phyloP scores from a whole-genome alignment of 176 grass and related monocot species.

The Rhynchospora breviuscula region DNA sequence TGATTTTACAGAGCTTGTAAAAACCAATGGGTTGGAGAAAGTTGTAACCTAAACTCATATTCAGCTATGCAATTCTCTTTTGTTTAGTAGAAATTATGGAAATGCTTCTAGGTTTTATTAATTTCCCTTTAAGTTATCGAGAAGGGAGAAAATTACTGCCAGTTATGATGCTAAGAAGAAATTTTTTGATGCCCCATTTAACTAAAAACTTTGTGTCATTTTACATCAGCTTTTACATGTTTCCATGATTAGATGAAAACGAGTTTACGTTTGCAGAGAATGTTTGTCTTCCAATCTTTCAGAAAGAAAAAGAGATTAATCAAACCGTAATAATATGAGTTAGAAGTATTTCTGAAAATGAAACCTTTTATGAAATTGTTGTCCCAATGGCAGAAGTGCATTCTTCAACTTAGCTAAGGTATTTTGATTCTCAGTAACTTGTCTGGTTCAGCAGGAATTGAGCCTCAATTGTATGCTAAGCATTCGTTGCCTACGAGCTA shows the following conservation, averaged over 20 bases:
- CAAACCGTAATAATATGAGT: not conserved
- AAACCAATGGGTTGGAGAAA: conserved; percentile 47
- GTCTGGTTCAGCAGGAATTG: too few species aligned
- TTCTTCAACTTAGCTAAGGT: too few species aligned
- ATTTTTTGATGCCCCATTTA: not conserved
- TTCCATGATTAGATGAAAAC: not conserved
- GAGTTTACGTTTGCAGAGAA: not conserved
- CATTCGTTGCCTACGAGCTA: too few species aligned
- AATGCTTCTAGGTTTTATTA: conserved; percentile 10
- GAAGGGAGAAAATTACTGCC: not conserved
- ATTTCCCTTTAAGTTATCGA: not conserved
- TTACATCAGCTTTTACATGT: not conserved
- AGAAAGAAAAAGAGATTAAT: not conserved
- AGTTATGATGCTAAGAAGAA: not conserved
- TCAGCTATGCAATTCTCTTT: not conserved
- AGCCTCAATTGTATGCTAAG: too few species aligned
- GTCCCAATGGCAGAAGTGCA: too few species aligned
- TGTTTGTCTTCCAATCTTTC: not conserved
- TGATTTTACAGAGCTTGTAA: conserved; percentile 69
- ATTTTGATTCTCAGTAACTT: too few species aligned
- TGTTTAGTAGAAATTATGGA: not conserved
- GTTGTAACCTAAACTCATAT: conserved; percentile 40
- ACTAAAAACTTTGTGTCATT: not conserved
- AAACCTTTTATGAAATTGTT: not conserved
- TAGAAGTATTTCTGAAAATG: not conserved